Evolutionary conservation across 1,139 yeast genomes (phyloP), one percentile per base, ranked within the genome.

Genomic region (Hansenula lynferdii): DNA sequence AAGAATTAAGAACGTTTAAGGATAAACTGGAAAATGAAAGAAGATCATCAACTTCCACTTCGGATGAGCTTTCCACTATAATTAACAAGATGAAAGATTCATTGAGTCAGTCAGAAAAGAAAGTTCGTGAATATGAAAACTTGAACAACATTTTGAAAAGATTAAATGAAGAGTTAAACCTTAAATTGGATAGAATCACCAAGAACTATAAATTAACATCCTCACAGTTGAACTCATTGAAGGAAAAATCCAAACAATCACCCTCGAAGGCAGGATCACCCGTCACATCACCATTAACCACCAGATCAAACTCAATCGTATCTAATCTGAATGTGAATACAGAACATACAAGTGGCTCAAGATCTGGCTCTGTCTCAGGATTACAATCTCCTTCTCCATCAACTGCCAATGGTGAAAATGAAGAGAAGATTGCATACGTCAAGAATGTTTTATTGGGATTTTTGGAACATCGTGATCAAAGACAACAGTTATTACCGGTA

Each of bases 391-490:
- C 14, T 12, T 3, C 14, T 36, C 31, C 11, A n/a, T 26, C 8
- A 23, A 58, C 58, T 20, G 57, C 61, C 9, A 60, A 59, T 11
- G 52, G 55, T 26, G 69, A 69, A 18, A 77, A 59, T 11, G 52
- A 56, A 25, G 69, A 69, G 17, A 77, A 82, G 52, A 67, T 82
- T 22, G 86, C 92, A 16, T 92, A 92, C 57, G 72, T 89, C 39
- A 85, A 85, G 57, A 92, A 92, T 56, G 97, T 92, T 3, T 62
- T 92, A 16, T 64, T 92, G 8, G 97, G 97, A 2, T 92, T 84
- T 58, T 63, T 92, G 45, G 97, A 90, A 55, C 96, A 86, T 55
- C 85, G 75, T 53, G 97, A 90, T n/a, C 97, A 90, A 60, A 70
- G 97, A 39, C 79, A 72, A 26, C 86, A 81, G 57, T 69, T 92